Evolutionary conservation across 192 early-diverging fungal species (phyloP).

Genomic region (Podila epicladia): DNA sequence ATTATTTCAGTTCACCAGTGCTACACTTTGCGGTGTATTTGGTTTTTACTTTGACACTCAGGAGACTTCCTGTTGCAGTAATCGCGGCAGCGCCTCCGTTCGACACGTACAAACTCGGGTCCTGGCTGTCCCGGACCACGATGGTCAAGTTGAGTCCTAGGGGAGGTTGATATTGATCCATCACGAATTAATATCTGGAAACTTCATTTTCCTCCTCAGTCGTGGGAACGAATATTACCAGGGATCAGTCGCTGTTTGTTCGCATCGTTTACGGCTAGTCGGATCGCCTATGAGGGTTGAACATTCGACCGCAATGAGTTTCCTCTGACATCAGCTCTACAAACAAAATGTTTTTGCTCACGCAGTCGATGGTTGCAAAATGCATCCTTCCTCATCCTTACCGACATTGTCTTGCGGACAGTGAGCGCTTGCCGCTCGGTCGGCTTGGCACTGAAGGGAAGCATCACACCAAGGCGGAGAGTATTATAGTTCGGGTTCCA

Average conservation of each 20-base stretch:
- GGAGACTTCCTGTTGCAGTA: no score
- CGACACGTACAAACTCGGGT: conserved; percentile 1
- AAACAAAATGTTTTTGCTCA: neutral
- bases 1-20: no score
- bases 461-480: conserved; percentile 15
- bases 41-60: no score
- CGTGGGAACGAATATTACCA: conserved; percentile 2
- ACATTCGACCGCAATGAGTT: neutral
- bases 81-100: conserved; percentile 11
- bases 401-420: conserved; percentile 19
- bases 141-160: conserved; percentile 23
- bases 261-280: conserved; percentile 57
- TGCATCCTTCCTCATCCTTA: neutral
- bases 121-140: conserved; percentile 20
- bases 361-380: neutral
- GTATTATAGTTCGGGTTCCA: conserved; percentile 21
- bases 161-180: no score
- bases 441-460: neutral
- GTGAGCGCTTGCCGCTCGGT: neutral
- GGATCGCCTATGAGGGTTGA: conserved; percentile 37
- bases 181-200: no score
- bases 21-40: no score
- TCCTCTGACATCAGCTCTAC: neutral
- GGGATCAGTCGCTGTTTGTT: conserved; percentile 50
- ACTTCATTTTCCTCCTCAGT: no score